These are phyloP conservation scores for Geosmithia morbida DNA, from an alignment of 2,329 filamentous ascomycete genomes.

Conservation along the genomic window DNA sequence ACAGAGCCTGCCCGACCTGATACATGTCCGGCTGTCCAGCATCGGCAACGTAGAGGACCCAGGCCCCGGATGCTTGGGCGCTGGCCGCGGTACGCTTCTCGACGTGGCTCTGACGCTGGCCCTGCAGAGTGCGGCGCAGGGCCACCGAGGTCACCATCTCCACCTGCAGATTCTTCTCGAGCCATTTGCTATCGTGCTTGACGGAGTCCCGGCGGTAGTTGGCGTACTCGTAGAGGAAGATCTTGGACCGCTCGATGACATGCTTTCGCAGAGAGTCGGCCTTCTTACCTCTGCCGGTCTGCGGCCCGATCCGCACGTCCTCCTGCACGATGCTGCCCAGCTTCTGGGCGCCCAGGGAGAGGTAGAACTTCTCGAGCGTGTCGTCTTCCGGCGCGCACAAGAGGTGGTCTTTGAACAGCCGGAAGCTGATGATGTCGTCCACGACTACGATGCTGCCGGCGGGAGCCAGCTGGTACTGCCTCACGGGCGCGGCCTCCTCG, in stretches of 20 bases:
- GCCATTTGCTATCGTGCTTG: conserved; percentile 77
- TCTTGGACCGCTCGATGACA: conserved; percentile 72
- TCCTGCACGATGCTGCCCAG: conserved; percentile 69
- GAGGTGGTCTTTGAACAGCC: conserved; percentile 72
- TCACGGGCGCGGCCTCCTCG: conserved; percentile 44
- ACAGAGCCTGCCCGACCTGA: conserved; percentile 80
- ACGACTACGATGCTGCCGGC: conserved; percentile 63
- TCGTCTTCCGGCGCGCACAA: conserved; percentile 88
- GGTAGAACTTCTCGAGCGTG: conserved; percentile 69
- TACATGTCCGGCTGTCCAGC: conserved; percentile 64
- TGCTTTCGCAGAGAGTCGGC: conserved; percentile 61
- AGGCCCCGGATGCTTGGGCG: conserved; percentile 35
- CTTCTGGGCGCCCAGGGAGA: conserved; percentile 60
- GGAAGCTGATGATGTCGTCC: conserved; percentile 82
- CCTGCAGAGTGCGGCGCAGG: conserved; percentile 61
- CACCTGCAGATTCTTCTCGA: conserved; percentile 73
- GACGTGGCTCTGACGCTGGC: conserved; percentile 52
- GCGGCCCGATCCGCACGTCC: conserved; percentile 55
- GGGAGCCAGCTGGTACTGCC: conserved; percentile 63
- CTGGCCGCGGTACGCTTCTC: conserved; percentile 66
- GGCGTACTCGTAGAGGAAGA: conserved; percentile 70
- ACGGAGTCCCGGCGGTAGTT: conserved; percentile 64
- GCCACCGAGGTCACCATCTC: conserved; percentile 66
- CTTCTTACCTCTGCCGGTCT: conserved; percentile 51
- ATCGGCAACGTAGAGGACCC: conserved; percentile 63